Evolutionary conservation across 148 eudicot species (phyloP), one percentile per base, ranked within the genome.

Genomic region (Chenopodium formosanum): DNA sequence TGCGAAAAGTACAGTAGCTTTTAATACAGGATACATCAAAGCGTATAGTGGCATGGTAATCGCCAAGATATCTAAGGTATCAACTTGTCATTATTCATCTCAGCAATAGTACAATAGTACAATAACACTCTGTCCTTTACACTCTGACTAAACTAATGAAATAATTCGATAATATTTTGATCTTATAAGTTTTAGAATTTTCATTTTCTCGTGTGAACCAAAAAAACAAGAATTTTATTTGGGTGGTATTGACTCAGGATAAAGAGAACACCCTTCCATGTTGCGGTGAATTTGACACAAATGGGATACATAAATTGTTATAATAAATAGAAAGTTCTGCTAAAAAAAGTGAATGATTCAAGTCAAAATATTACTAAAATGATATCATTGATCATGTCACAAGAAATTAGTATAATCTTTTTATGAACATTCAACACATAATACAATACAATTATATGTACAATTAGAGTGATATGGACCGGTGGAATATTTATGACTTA

Each of bases 341-440:
- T 17, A 75, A 31, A 16, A 25, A 58, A 32, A 50, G 17, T 44
- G 62, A 5, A 74, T 52, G 40, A 56, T 75, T 46, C 47, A 53
- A 31, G 81, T 79, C 76, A 79, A 71, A 79, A 23, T n/a, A 58
- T 58, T 48, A 23, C 2, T 22, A 44, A 44, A 62, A 31, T 81
- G 63, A 72, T 73, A 34, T 79, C 81, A 79, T 70, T 29, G 22
- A 70, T 22, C 65, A 34, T 79, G 75, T 79, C 81, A 70, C 47
- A 67, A 79, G 32, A 52, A 58, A 52, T 22, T 53, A 79, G n/a
- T 20, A 66, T 37, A 23, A 29, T 20, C n/a, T 66, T 40, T 66
- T 40, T 78, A 9, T 65, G 80, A 78, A 78, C 63, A 65, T 78
- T 78, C 80, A 65, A 66, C 53, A 17, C 44, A 27, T 16, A 53